phyloP scores from a whole-genome alignment of 495 filamentous ascomycete species.

The Aspergillus avenaceus region DNA sequence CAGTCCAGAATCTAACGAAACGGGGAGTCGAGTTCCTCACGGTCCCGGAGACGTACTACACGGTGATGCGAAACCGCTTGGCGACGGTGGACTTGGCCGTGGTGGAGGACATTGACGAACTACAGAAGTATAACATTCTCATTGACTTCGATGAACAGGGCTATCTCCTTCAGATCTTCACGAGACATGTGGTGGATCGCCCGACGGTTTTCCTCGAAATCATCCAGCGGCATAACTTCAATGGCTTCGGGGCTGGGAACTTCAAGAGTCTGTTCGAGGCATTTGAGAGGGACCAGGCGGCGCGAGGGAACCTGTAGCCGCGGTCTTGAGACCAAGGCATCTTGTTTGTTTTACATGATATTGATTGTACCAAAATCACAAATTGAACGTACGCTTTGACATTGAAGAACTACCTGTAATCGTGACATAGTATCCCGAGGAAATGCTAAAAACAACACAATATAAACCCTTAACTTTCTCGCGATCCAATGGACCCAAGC shows the following conservation, averaged over 20 bases:
- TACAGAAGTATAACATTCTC: conserved; percentile 54
- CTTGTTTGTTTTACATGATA: no score
- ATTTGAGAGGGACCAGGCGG: conserved; percentile 75
- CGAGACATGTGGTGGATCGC: conserved; percentile 76
- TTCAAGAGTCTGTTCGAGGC: conserved; percentile 81
- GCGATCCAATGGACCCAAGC: no score
- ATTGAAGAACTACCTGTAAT: no score
- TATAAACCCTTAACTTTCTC: no score
- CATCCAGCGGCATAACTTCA: conserved; percentile 74
- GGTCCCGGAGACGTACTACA: conserved; percentile 71
- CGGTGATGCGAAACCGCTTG: conserved; percentile 57
- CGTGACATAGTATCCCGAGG: no score
- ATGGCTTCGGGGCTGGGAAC: conserved; percentile 82
- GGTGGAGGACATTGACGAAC: conserved; percentile 60
- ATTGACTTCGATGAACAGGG: conserved; percentile 83
- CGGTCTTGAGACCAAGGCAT: no score
- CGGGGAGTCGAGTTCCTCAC: conserved; percentile 76
- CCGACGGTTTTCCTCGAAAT: conserved; percentile 86
- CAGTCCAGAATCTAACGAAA: conserved; percentile 59
- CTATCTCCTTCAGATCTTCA: conserved; percentile 76
- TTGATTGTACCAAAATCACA: no score
- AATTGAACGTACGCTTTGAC: no score
- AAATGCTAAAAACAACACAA: no score
- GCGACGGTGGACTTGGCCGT: conserved; percentile 40
- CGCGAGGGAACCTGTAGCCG: conserved; percentile 22